Conservation (phyloP, 352 stramenopile species). For the Pythium pectinolyticum region DNA sequence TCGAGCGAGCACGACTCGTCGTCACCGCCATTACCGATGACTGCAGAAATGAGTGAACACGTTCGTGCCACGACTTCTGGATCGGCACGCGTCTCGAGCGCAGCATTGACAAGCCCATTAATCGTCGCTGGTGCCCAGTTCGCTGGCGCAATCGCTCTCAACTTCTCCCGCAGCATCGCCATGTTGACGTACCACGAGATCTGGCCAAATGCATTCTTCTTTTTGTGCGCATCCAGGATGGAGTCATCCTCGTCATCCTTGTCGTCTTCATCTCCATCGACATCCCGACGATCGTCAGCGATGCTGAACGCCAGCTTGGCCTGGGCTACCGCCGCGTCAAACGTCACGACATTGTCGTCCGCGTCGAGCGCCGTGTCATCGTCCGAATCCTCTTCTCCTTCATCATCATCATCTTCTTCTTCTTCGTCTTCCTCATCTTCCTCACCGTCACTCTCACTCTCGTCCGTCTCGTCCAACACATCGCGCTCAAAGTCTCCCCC, state of each 20-base stretch:
- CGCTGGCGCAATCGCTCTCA: neutral
- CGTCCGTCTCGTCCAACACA: slow-evolving; percentile 12
- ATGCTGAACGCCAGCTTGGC: slow-evolving; percentile 10
- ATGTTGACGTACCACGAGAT: slow-evolving; percentile 22
- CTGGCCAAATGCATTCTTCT: slow-evolving; percentile 17
- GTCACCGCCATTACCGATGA: neutral
- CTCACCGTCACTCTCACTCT: slow-evolving; percentile 19
- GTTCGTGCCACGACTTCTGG: neutral
- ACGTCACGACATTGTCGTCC: slow-evolving; percentile 15
- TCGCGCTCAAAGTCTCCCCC: slow-evolving; percentile 2
- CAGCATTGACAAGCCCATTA: neutral
- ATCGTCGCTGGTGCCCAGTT: neutral
- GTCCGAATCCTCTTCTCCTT: slow-evolving; percentile 21
- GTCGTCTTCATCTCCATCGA: slow-evolving; percentile 1
- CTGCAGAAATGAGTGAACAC: slow-evolving; percentile 10
- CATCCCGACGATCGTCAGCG: neutral
- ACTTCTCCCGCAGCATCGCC: neutral
- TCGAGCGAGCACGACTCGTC: slow-evolving; percentile 2
- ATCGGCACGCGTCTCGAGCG: neutral
- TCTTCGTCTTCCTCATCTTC: slow-evolving; percentile 4
- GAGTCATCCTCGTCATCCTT: neutral
- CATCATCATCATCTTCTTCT: slow-evolving; percentile 2
- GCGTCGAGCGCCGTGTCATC: slow-evolving; percentile 21
- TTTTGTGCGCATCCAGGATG: neutral
- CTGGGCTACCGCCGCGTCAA: slow-evolving; percentile 9